A percentile compares a stretch with the other conserved stretches of the same genome.
Conservation (phyloP, 768 basidiomycete genomes). For the Auricularia sp. region DNA sequence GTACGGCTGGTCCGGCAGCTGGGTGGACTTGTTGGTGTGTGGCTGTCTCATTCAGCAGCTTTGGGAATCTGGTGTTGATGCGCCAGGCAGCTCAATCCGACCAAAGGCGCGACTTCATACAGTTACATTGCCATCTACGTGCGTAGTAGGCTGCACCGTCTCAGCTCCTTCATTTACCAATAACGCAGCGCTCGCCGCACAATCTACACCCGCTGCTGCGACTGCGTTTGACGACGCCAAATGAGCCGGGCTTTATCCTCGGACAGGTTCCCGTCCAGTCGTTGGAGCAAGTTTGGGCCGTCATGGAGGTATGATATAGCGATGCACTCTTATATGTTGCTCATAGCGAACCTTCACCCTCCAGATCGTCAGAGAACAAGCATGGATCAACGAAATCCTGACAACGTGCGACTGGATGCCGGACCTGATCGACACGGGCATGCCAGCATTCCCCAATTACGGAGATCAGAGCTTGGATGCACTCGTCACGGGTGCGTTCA, state of each 20-base stretch:
- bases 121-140: slow-evolving; percentile 63
- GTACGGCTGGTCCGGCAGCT: slow-evolving; percentile 42
- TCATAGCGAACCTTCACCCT: no score
- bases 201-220: slow-evolving; percentile 59
- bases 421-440: slow-evolving; percentile 31
- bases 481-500: slow-evolving; percentile 46
- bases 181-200: slow-evolving; percentile 49
- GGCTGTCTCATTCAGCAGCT: no score
- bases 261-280: slow-evolving; percentile 62
- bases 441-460: slow-evolving; percentile 26
- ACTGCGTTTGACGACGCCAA: slow-evolving; percentile 54
- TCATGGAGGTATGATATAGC: slow-evolving; percentile 48
- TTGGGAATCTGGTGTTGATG: no score
- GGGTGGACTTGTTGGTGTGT: slow-evolving; percentile 57
- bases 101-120: slow-evolving; percentile 38
- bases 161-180: no score
- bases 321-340: slow-evolving; percentile 1
- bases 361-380: slow-evolving; percentile 72
- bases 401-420: slow-evolving; percentile 50
- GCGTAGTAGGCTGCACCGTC: slow-evolving; percentile 13
- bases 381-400: slow-evolving; percentile 74
- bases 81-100: slow-evolving; percentile 43
- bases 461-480: slow-evolving; percentile 53
- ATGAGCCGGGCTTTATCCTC: slow-evolving; percentile 68
- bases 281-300: slow-evolving; percentile 64